phyloP scores from a whole-genome alignment of 225 moss, liverwort and hornwort species.

The Sphagnum tenellum region DNA sequence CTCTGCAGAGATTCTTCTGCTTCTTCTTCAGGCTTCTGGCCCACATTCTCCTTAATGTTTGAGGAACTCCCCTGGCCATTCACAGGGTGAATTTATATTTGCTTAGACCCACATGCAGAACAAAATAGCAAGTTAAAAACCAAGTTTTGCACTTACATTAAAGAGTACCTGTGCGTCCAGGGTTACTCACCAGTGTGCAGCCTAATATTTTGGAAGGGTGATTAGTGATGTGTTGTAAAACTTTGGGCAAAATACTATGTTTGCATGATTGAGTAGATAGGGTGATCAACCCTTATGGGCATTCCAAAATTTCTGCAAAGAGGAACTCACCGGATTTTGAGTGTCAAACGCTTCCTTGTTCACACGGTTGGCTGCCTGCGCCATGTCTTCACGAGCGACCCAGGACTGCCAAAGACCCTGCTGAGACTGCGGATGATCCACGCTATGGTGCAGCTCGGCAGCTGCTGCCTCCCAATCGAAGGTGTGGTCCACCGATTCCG shows the following conservation, averaged over 20 bases:
- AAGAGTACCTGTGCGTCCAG: slow-evolving; percentile 1
- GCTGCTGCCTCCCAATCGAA: slow-evolving; percentile 94
- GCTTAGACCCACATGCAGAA: too few relatives aligned
- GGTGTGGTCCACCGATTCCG: slow-evolving; percentile 49
- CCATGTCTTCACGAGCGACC: slow-evolving; percentile 36
- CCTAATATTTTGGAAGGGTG: too few relatives aligned
- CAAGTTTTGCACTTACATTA: too few relatives aligned
- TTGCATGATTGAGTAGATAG: neutral
- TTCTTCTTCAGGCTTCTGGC: too few relatives aligned
- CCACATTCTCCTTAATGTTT: too few relatives aligned
- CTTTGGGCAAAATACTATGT: too few relatives aligned
- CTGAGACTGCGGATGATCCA: slow-evolving; percentile 23
- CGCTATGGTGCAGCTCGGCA: slow-evolving; percentile 39
- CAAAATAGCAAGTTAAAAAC: too few relatives aligned
- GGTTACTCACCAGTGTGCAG: neutral
- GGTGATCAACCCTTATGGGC: neutral
- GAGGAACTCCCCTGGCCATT: too few relatives aligned
- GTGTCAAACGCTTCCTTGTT: slow-evolving; percentile 28
- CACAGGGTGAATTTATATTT: too few relatives aligned
- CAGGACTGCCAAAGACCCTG: slow-evolving; percentile 54
- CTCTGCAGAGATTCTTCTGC: too few relatives aligned
- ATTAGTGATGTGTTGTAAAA: too few relatives aligned
- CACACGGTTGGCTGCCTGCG: slow-evolving; percentile 28
- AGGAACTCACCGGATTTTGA: slow-evolving; percentile 20
- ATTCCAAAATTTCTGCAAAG: neutral